Base-by-base conservation (phyloP, 345 rosid species). In the Kernera saxatilis region DNA sequence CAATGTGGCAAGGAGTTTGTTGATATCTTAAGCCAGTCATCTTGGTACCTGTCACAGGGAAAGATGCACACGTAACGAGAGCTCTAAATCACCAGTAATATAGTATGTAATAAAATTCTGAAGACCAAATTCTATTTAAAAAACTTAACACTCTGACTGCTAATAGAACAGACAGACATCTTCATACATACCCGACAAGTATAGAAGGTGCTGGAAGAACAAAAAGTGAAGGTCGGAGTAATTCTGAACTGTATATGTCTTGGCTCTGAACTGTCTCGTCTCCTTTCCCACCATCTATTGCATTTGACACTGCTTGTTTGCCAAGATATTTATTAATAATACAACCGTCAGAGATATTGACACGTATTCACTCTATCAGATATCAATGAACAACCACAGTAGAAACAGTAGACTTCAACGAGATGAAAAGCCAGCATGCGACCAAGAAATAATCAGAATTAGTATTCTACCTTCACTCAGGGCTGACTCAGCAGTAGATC, bases 11-110 rank as follows among this genome's bases (percentile, higher is more conserved):
- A 78, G 71, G 98, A 82, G 76, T 74, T 86, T 63, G 93, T 80
- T 32, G 99, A 87, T 71, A 92, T 79, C 81, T 90, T 92, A 46
- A 94, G 92, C 99, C 99, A 94, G 83, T 94, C 98, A 76, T 94
- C 98, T 84, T 94, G 99, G 82, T 94, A 94, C 82, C 99, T 94
- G 71, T 64, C 23, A 67, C 50, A 54, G 30, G 33, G 65, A 74
- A 62, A 19, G 44, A 68, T 35, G 29, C 52, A 52, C 43, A 60
- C 0, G 22, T 57, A 71, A 32, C 1, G 32, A 67, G 26, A 40
- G 43, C 43, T 60, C 26, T 36, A 44, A 65, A 62, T 48, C 7
- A 19, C 22, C 70, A 75, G 59, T n/a, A 61, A 29, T 45, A 55
- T 17, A 45, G 17, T 17, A 44, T 45, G 52, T 54, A 32, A n/a